A percentile compares a stretch with the other conserved stretches of the same genome.
Conservation (phyloP, 2,329 filamentous ascomycete genomes). For the Dryadomyces quercivorus region DNA sequence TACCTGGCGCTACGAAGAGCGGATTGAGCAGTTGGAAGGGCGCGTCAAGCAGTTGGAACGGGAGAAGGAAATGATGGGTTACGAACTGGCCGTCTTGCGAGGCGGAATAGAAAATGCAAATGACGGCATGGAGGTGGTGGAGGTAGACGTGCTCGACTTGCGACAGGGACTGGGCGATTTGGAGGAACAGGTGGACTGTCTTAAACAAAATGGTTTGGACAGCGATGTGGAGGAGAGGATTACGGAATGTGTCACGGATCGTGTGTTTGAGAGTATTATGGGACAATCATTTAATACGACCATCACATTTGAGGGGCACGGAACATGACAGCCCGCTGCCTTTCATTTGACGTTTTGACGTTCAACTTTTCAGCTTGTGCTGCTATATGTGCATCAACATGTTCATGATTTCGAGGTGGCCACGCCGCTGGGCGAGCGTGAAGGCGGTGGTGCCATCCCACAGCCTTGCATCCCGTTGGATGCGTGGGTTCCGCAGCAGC, state of each 20-base stretch:
- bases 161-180: conserved; percentile 1
- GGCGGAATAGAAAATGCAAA: not conserved
- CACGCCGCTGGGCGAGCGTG: too few relatives aligned
- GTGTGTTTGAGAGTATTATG: not conserved
- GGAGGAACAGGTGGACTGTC: not conserved
- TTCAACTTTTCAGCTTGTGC: too few relatives aligned
- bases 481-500: not conserved
- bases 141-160: not conserved
- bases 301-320: not conserved
- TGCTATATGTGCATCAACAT: too few relatives aligned
- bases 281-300: not conserved
- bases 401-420: too few relatives aligned
- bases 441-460: too few relatives aligned
- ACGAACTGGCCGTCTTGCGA: not conserved
- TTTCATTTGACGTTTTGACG: not conserved
- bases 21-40: not conserved
- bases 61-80: not conserved
- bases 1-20: not conserved
- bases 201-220: not conserved
- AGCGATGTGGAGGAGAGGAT: conserved; percentile 3
- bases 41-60: not conserved
- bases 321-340: not conserved
- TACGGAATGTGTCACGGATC: not conserved
- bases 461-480: too few relatives aligned
- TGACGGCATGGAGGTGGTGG: not conserved